Percentiles rank a stretch among this genome's conserved stretches.
phyloP scores from a whole-genome alignment of 75 land plant genomes.

The Chamaecyparis obtusa region DNA sequence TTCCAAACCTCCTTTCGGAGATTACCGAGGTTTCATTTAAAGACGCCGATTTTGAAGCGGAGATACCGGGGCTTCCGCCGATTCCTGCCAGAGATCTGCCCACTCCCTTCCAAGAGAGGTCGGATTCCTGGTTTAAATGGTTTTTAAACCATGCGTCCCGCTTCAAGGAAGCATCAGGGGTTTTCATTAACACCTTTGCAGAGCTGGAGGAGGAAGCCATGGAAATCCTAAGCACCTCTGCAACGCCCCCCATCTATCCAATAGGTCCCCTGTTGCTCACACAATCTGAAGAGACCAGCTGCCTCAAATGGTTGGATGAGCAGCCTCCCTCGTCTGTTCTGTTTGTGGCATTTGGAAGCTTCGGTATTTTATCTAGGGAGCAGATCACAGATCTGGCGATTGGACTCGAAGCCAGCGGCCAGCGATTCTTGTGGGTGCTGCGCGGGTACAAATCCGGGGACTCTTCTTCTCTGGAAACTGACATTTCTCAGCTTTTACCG shows the following conservation, averaged over 20 bases:
- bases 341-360: slow-evolving; percentile 52
- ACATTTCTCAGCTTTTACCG: slow-evolving; percentile 31
- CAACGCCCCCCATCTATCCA: slow-evolving; percentile 26
- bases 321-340: slow-evolving; percentile 53
- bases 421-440: slow-evolving; percentile 48
- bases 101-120: slow-evolving; percentile 38
- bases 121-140: slow-evolving; percentile 5
- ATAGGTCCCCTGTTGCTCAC: slow-evolving; percentile 40
- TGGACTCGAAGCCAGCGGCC: slow-evolving; percentile 21
- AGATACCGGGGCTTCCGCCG: slow-evolving; percentile 36
- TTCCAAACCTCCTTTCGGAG: slow-evolving; percentile 19
- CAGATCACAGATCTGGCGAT: slow-evolving; percentile 33
- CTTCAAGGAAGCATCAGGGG: slow-evolving; percentile 35
- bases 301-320: slow-evolving; percentile 52
- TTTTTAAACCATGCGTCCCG: slow-evolving; percentile 4
- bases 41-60: slow-evolving; percentile 23
- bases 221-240: slow-evolving; percentile 1
- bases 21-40: slow-evolving; percentile 14
- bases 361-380: slow-evolving; percentile 19
- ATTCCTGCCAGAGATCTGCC: slow-evolving; percentile 25
- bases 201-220: slow-evolving; percentile 36
- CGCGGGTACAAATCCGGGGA: slow-evolving; percentile 27
- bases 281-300: background rate
- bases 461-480: slow-evolving; percentile 19
- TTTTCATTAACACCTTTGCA: slow-evolving; percentile 51